Base-by-base conservation (phyloP, 441 rosid genomes). In the Arabidopsis hybrid region DNA sequence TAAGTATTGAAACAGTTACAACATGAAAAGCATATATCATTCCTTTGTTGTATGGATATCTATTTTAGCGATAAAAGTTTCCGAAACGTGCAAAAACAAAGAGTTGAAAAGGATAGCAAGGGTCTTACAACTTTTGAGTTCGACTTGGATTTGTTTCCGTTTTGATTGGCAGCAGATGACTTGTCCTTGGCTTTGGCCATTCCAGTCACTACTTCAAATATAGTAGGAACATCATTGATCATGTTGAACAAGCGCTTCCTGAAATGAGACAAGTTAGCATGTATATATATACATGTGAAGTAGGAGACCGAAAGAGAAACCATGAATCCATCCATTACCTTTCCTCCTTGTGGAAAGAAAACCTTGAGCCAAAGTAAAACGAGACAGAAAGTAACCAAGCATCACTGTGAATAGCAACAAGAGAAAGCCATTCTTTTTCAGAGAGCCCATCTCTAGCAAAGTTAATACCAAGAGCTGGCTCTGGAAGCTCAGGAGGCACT, bases 401-500 rank as follows among this genome's bases (percentile, higher is more conserved):
- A 34, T 86, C 86, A 70, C 90, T 86, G 45, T 86, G 89, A 62
- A 84, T 85, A 66, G 87, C 81, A 50, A 86, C 86, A 68, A 86
- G 78, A 40, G 87, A 86, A 58, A 86, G 75, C 88, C 90, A 86
- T 47, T 86, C 88, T 67, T 83, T 86, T 40, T 86, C 88, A 14
- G 79, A 85, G 80, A 84, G 81, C 9, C 86, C 90, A 72, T 86
- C 90, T 77, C 86, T 79, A 4, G 89, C 88, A 56, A 86, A 86
- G 73, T 84, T 86, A 60, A 86, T 84, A 21, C 88, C 89, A 6
- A 86, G 71, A 56, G 88, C 90, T 52, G 90, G 90, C 69, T 86
- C 88, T 6, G 90, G 90, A 16, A 86, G 78, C 75, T 86, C 89
- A 1, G 89, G 89, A 3, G 88, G 86, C 17, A 85, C 88, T 79